These are phyloP conservation scores for Apiosordaria backusii DNA, from an alignment of 495 filamentous ascomycete species.

Conservation along the genomic window DNA sequence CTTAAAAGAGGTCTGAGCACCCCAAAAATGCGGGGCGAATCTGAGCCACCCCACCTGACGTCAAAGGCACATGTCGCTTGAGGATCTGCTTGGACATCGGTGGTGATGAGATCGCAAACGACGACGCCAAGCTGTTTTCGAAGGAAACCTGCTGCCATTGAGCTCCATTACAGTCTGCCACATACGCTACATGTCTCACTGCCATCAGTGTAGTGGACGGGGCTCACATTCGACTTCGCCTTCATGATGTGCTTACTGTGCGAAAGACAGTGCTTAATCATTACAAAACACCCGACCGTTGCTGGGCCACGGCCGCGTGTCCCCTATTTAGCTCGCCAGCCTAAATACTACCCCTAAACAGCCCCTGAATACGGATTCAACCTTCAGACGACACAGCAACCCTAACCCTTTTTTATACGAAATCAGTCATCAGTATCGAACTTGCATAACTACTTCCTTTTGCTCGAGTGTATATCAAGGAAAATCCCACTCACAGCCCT, in stretches of 20 bases:
- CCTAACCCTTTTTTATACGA: no score
- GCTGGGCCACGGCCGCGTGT: neutral
- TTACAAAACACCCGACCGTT: neutral
- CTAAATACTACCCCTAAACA: neutral
- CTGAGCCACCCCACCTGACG: neutral
- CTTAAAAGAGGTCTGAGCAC: neutral
- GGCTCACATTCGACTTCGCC: neutral
- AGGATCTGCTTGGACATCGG: neutral
- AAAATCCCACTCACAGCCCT: no score
- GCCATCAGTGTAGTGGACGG: neutral
- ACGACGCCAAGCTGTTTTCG: neutral
- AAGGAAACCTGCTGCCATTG: neutral
- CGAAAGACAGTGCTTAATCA: neutral
- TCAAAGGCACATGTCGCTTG: neutral
- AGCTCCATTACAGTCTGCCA: no score
- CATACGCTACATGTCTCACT: neutral
- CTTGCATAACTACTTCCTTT: constrained; percentile 3
- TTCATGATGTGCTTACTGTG: neutral
- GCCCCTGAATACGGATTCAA: neutral
- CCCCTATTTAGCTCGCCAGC: neutral
- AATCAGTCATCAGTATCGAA: neutral
- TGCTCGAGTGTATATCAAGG: neutral
- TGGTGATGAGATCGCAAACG: neutral
- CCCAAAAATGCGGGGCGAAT: neutral
- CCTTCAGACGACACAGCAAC: no score